Percentiles rank a stretch among this genome's conserved stretches.
Evolutionary conservation across 371 early-diverging fungal genomes (phyloP).

Genomic region (Syncephalastrum racemosum): DNA sequence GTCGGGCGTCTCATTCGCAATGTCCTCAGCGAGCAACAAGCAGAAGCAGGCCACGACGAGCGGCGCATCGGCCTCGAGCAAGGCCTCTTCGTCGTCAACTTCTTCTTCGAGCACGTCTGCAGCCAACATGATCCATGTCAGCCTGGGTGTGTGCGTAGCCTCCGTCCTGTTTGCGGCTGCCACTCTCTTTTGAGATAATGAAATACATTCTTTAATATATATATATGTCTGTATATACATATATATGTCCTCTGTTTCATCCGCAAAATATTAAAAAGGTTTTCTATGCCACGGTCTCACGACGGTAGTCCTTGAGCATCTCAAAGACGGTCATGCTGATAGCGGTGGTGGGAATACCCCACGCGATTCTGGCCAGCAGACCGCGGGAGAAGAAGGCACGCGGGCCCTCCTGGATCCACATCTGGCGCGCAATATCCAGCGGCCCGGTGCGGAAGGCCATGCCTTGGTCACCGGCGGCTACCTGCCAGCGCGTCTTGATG

Average conservation of each 20-base stretch:
- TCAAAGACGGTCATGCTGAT: slow-evolving; percentile 81
- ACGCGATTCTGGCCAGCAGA: slow-evolving; percentile 63
- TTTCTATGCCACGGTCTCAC: neutral
- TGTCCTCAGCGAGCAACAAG: neutral
- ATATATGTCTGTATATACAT: neutral
- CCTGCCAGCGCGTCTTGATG: slow-evolving; percentile 84
- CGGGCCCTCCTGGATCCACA: slow-evolving; percentile 66
- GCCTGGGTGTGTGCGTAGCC: neutral
- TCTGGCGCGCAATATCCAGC: slow-evolving; percentile 45
- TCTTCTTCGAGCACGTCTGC: too few relatives aligned
- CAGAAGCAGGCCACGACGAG: neutral
- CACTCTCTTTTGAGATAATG: slow-evolving; percentile 10
- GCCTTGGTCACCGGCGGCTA: slow-evolving; percentile 47
- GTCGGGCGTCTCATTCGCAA: too few relatives aligned
- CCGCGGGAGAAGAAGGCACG: slow-evolving; percentile 65
- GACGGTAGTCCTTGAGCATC: slow-evolving; percentile 53
- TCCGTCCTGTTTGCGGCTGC: slow-evolving; percentile 7
- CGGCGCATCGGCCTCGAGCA: too few relatives aligned
- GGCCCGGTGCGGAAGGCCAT: slow-evolving; percentile 28
- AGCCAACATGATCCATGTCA: too few relatives aligned
- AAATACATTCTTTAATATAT: neutral
- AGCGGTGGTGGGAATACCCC: slow-evolving; percentile 71
- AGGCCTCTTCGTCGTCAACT: too few relatives aligned
- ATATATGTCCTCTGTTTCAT: slow-evolving; percentile 1
- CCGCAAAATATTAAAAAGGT: neutral